Evolutionary conservation across 192 early-diverging fungal genomes (phyloP).

Genomic region (Backusella tarrabulga): DNA sequence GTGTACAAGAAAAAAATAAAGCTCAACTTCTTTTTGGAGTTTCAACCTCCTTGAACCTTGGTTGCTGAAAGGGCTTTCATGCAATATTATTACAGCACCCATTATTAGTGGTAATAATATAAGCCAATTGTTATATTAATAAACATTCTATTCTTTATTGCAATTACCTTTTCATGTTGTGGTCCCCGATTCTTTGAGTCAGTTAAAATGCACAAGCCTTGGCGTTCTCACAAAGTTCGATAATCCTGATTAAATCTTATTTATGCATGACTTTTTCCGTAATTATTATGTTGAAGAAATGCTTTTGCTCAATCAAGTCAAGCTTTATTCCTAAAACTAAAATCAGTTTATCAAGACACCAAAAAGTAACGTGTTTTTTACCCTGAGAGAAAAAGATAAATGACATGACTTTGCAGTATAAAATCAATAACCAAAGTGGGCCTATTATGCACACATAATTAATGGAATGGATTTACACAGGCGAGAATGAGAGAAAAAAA

Average conservation of each 20-base stretch:
- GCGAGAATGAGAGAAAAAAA: background rate
- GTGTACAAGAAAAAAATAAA: background rate
- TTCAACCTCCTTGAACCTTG: background rate
- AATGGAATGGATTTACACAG: background rate
- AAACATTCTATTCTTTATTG: background rate
- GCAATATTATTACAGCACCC: background rate
- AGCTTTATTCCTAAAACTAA: background rate
- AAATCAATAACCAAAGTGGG: background rate
- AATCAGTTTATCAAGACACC: background rate
- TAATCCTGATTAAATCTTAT: too few species aligned
- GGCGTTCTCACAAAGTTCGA: too few species aligned
- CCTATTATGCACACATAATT: background rate
- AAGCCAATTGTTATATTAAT: background rate
- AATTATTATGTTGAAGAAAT: background rate
- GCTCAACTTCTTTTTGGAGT: background rate
- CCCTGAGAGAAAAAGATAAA: background rate
- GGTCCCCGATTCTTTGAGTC: too few species aligned
- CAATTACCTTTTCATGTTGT: background rate
- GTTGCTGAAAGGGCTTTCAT: background rate
- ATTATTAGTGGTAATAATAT: background rate
- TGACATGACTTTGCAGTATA: background rate
- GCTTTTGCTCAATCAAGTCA: background rate
- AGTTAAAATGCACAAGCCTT: too few species aligned
- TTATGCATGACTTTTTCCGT: background rate
- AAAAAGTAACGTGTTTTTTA: background rate